These are phyloP conservation scores for Pichia gijzeniarum DNA, from an alignment of 805 yeast genomes.

Conservation along the genomic window DNA sequence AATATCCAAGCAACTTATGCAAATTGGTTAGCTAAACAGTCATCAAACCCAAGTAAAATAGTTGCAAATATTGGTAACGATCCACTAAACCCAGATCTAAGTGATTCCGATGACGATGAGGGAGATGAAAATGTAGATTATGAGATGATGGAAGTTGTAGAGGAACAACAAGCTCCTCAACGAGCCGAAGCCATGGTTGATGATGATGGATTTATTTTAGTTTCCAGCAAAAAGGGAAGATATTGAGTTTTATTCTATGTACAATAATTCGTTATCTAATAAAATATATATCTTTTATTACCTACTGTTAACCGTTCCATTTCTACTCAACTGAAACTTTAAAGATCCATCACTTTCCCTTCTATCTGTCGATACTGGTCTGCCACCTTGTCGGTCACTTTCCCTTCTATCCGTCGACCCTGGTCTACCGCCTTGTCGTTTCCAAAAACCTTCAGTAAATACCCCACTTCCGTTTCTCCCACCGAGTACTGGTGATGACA, in stretches of 20 bases:
- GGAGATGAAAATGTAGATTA: conserved; percentile 39
- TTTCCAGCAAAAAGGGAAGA: conserved; percentile 54
- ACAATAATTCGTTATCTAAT: too few relatives aligned
- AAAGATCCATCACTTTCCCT: conserved; percentile 13
- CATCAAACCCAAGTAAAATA: conserved; percentile 27
- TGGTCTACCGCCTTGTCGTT: conserved; percentile 15
- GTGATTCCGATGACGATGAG: conserved; percentile 39
- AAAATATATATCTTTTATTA: too few relatives aligned
- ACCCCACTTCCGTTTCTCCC: conserved; percentile 11
- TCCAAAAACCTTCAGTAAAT: conserved; percentile 16
- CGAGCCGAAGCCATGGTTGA: conserved; percentile 64
- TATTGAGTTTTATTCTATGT: too few relatives aligned
- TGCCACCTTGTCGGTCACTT: conserved; percentile 15
- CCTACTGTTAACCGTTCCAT: not conserved
- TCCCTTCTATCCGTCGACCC: conserved; percentile 10
- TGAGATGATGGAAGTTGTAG: conserved; percentile 33
- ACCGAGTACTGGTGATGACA: conserved; percentile 20
- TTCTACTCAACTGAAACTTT: conserved; percentile 6
- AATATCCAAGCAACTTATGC: conserved; percentile 54
- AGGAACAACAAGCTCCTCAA: conserved; percentile 32
- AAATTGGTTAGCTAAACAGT: conserved; percentile 52
- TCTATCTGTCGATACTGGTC: conserved; percentile 10
- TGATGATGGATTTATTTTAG: conserved; percentile 92
- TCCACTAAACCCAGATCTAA: conserved; percentile 53
- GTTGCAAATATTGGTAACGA: conserved; percentile 49